Conservation (phyloP, 139 green algal genomes). For the Raphidocelis subcapitata region DNA sequence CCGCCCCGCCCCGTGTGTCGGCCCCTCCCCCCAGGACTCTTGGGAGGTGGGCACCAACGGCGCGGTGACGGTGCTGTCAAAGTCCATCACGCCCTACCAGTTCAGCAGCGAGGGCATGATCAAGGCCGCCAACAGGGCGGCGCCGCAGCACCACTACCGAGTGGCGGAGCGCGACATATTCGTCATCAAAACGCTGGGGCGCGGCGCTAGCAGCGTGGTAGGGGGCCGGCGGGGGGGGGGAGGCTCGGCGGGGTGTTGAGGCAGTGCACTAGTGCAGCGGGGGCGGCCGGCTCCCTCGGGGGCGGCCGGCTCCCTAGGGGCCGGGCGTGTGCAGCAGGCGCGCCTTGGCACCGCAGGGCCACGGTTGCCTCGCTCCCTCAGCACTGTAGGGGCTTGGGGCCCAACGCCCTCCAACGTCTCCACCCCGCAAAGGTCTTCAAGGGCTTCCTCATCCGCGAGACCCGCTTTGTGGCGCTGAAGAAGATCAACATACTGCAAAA, state of each 20-base stretch:
- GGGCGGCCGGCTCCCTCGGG: no score
- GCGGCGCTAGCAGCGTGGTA: slow-evolving; percentile 67
- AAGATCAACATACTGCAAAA: slow-evolving; percentile 75
- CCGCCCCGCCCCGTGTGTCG: no score
- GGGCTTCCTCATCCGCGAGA: slow-evolving; percentile 58
- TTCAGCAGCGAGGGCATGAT: slow-evolving; percentile 44
- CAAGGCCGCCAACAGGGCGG: slow-evolving; percentile 14
- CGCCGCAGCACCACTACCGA: slow-evolving; percentile 28
- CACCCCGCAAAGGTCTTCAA: slow-evolving; percentile 89
- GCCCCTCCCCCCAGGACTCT: slow-evolving; percentile 20
- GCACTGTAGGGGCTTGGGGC: no score
- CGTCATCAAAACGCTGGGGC: slow-evolving; percentile 67
- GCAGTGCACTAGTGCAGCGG: no score
- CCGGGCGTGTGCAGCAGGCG: no score
- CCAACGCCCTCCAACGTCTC: no score
- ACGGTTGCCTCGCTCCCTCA: no score
- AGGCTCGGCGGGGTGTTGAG: neutral
- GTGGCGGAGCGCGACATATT: slow-evolving; percentile 67
- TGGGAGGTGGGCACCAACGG: slow-evolving; percentile 27
- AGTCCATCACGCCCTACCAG: slow-evolving; percentile 41
- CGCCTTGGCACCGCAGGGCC: no score
- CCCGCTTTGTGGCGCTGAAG: slow-evolving; percentile 85
- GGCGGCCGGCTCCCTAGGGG: no score
- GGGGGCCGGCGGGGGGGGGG: slow-evolving; percentile 8
- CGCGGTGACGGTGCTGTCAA: slow-evolving; percentile 34